phyloP scores from a whole-genome alignment of 441 rosid genomes.

The Syzygium malaccense region DNA sequence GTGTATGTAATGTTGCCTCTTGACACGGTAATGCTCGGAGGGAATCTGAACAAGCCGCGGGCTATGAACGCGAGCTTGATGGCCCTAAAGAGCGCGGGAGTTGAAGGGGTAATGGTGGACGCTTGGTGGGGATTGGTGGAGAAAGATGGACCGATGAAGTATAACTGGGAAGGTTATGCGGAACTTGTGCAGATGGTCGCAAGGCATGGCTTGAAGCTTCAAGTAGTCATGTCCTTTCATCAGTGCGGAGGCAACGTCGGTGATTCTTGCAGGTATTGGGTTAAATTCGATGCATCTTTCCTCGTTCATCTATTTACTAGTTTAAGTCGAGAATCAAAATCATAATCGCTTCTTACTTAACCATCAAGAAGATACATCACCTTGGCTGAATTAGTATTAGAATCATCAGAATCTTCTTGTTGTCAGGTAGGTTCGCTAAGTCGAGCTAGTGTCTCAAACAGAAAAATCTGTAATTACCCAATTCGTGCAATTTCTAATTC shows the following conservation, averaged over 20 bases:
- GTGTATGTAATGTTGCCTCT: conserved; percentile 93
- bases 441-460: neutral
- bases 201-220: conserved; percentile 79
- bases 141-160: conserved; percentile 85
- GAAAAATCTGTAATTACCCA: neutral
- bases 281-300: neutral
- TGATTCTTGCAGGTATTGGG: conserved; percentile 84
- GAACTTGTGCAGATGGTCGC: conserved; percentile 83
- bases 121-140: conserved; percentile 99
- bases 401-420: neutral
- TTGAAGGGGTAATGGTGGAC: conserved; percentile 95
- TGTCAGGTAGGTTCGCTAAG: neutral
- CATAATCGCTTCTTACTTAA: neutral
- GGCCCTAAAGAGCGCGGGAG: conserved; percentile 94
- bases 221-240: conserved; percentile 94
- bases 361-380: neutral
- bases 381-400: neutral
- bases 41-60: conserved; percentile 69
- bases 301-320: neutral
- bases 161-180: conserved; percentile 94
- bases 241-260: conserved; percentile 99
- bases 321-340: neutral
- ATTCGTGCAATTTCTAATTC: neutral
- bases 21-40: conserved; percentile 62
- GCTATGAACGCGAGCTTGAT: conserved; percentile 87